phyloP scores from a whole-genome alignment of 2,329 filamentous ascomycete species.

The Colletotrichum cereale region DNA sequence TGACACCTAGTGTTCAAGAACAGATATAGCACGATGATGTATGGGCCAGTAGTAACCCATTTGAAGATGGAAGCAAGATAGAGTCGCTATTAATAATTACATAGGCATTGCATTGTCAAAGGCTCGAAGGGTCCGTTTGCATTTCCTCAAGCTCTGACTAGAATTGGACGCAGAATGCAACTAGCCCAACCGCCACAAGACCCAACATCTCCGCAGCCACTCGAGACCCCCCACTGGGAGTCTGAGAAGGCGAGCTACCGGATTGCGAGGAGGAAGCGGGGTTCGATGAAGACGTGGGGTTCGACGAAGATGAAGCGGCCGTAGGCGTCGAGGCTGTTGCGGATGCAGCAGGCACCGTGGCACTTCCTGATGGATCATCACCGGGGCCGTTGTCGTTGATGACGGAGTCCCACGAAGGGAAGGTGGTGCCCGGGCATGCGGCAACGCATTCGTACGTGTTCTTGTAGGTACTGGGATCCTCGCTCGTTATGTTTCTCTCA shows the following conservation, averaged over 20 bases:
- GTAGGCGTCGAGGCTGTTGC: neutral
- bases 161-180: no score
- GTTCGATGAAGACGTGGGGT: neutral
- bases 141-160: neutral
- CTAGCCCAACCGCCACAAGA: neutral
- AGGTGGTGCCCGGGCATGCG: constrained; percentile 13
- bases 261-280: neutral
- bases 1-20: neutral
- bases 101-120: neutral
- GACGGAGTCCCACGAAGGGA: constrained; percentile 17
- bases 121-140: neutral
- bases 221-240: neutral
- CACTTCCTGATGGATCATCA: neutral
- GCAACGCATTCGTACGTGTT: constrained; percentile 29
- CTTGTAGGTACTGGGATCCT: neutral
- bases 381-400: neutral
- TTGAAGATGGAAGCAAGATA: neutral
- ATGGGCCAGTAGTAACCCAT: neutral
- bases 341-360: neutral
- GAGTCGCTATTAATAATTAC: neutral
- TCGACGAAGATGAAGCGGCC: neutral
- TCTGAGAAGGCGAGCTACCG: neutral
- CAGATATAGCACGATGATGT: neutral
- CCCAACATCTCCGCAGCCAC: neutral
- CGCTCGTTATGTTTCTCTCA: constrained; percentile 7